Base-by-base conservation (phyloP, 2,329 filamentous ascomycete genomes). In the Gaeumannomyces tritici region DNA sequence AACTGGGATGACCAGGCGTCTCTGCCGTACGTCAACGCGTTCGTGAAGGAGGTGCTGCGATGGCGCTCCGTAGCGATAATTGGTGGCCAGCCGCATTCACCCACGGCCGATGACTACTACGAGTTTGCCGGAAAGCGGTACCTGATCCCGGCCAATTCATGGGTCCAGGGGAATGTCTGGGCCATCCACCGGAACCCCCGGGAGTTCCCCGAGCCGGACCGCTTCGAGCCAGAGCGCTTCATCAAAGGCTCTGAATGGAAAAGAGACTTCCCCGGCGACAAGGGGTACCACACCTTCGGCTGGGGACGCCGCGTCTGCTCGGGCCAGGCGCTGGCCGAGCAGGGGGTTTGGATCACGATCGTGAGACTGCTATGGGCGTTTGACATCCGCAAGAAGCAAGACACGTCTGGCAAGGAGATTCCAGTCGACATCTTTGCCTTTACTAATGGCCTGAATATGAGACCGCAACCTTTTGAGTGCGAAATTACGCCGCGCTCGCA, bases 331-430 rank as follows among this genome's bases (percentile, higher is more conserved):
- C 72, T 87, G 24, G 83, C 83, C 1, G 83, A 87, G 70, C 81
- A 85, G 67, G 82, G 83, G 7, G 82, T 82, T 0, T 86, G 82
- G 76, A 79, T 86, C 67, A 83, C 80, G 0, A 75, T 86, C 57
- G 80, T 81, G 11, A 73, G 83, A 18, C 67, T 86, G 31, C 73
- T 87, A 8, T 61, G 60, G 54, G 60, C 31, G 31, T 61, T 61
- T 29, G 55, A 61, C 15, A 61, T 56, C 18, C 68, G 72, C 2
- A 83, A 87, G 70, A 80, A 84, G 67, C 81, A 83, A 6, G 81
- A 81, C 1, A 85, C 81, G 76, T 78, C 79, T 0, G 75, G 86
- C 56, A 80, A 81, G 8, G 73, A 83, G 21, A 67, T 86, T 26
- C 72, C 87, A 6, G 80, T 85, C 54, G 82, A 86, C 64, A 84